Evolutionary conservation across 345 rosid species (phyloP), one percentile per base, ranked within the genome.

Genomic region (Arabidopsis suecica): DNA sequence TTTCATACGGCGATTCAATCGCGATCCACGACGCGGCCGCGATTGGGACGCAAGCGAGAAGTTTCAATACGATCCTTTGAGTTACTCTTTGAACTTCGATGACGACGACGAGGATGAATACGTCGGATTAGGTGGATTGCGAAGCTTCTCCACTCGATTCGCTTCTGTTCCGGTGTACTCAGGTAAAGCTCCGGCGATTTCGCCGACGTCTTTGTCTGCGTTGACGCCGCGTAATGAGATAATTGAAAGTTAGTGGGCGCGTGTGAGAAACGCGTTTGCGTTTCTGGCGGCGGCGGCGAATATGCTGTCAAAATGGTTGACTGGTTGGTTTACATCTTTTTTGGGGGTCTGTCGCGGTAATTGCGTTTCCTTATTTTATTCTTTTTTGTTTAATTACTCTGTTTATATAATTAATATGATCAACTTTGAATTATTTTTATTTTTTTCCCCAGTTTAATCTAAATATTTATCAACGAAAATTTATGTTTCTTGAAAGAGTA

Each of bases 31-130:
- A 2, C 80, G 76, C 14, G 80, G 80, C 5, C 76, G 76, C 47
- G 67, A 76, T 30, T 76, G 80, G 80, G 58, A 80, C 34, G 74
- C 86, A 36, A 84, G 82, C 28, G 97, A 91, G 51, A 79, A 81
- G 60, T 89, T 82, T 78, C 96, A 87, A 16, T 95, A 95, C 83
- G 98, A 92, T 80, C 88, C 99, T 12, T 55, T 92, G 81, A 89
- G 96, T 62, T 92, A 95, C 80, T 73, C 98, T 8, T 75, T 92
- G 73, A 95, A 95, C 67, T 93, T 95, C 83, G 98, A 92, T 72
- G 89, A 89, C 25, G 80, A 71, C 18, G 73, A 51, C 5, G 83
- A 71, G 6, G 73, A 84, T n/a, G 79, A 79, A 37, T 84, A 76
- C 68, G 83, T 63, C 72, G 66, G 32, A 61, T 45, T 42, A 6